Base-by-base conservation (phyloP, 2,329 filamentous ascomycete genomes). In the Sclerotinia borealis region DNA sequence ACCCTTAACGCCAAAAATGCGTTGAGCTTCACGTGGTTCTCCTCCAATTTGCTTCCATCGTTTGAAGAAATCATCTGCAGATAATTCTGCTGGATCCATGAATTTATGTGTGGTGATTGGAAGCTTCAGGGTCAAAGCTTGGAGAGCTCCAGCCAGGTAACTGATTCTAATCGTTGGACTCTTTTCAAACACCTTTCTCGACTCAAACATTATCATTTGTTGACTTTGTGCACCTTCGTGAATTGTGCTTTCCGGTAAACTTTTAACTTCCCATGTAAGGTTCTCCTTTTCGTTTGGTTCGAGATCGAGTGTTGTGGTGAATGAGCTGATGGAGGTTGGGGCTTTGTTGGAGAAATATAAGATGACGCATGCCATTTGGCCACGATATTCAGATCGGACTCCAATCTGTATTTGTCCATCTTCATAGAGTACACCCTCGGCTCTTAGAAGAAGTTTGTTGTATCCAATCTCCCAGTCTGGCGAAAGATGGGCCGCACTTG, bases 11-110 rank as follows among this genome's bases (percentile, higher is more conserved):
- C 88, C 86, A 76, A 99, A 96, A 37, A 98, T 92, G 54, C 84
- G 84, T 75, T 99, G 95, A 0, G 91, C 88, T 76, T 99, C 96
- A 36, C 96, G 85, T 1, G 93, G 88, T 1, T 86, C 85, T 6
- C 90, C 92, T 15, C 95, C 95, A 71, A 99, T 98, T 78, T 99
- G 95, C 81, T 96, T 96, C 95, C 95, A 99, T 59, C 96, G 84
- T 81, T 96, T 97, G 84, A 99, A 99, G 78, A 98, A 99, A 74
- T 99, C 95, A 59, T 99, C 95, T 0, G 89, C 86, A 8, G 85
- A 85, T 45, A 99, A 80, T 63, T 95, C 89, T 0, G 95, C 93
- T 0, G 91, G 86, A 67, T 97, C 93, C 92, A 98, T 97, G 74
- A 96, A 99, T 75, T 97, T 96, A 77, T 98, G 93, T 61, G 93